Base-by-base conservation (phyloP, 306 rosid species). In the Prinsepia uniflora region DNA sequence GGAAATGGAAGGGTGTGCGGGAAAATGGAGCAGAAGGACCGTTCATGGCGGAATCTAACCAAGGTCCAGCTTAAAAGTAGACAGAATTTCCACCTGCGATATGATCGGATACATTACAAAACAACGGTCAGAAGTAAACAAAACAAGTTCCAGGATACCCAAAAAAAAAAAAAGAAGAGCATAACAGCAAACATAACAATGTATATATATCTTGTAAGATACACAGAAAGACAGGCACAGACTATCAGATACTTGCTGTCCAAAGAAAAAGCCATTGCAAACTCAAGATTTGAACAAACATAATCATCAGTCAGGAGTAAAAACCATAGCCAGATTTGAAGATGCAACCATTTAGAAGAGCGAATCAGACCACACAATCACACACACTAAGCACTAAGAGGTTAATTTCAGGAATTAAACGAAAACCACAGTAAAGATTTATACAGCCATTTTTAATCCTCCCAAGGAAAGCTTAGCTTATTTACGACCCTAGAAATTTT, bases 21-120 rank as follows among this genome's bases (percentile, higher is more conserved):
- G 67, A 39, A 78, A 15, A 64, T 20, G 72, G 83, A 52, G 76
- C 62, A 49, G 70, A 65, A 17, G 75, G 67, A 42, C 63, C 55
- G 64, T 24, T 67, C 86, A 78, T 78, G 77, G 63, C 63, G 34
- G 44, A 53, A 20, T 18, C 8, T 12, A 65, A 45, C 48, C 53
- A 66, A 47, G 7, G 8, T 46, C 18, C 57, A 13, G 42, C 63
- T 58, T 12, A 12, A 58, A 58, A 58, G 10, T 56, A 19, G 7
- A 56, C 61, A 56, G 22, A 22, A 53, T 53, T 53, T 53, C 40
- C 15, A 8, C 13, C 62, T 55, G 60, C 13, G 10, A 55, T 19
- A 19, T 57, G 11, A 57, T 57, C 63, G 6, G 42, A 58, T 3
- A 34, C 42, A 56, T 11, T 56, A 56, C 62, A 11, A 22, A 19